phyloP scores from a whole-genome alignment of 164 flowering plant genomes.

The Brasenia schreberi region DNA sequence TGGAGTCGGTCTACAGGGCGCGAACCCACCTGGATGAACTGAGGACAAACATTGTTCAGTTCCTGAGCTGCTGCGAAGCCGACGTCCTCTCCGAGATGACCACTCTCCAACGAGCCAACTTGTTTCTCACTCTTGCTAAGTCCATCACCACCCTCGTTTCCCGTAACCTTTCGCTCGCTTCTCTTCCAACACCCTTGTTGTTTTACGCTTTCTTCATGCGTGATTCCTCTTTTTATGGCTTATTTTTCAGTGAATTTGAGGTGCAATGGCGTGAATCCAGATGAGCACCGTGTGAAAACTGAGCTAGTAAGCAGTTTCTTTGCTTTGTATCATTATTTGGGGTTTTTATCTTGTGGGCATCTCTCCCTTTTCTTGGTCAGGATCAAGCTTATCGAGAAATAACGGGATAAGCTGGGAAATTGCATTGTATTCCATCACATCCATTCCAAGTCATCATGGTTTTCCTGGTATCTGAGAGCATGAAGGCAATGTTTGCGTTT shows the following conservation, averaged over 20 bases:
- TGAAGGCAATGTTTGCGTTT: background rate
- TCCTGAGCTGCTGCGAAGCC: slow-evolving; percentile 37
- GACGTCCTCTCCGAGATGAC: slow-evolving; percentile 42
- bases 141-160: slow-evolving; percentile 23
- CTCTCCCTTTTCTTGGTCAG: background rate
- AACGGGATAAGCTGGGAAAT: no score
- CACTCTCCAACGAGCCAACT: slow-evolving; percentile 65
- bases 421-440: background rate
- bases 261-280: slow-evolving; percentile 62
- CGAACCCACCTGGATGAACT: slow-evolving; percentile 32
- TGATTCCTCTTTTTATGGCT: slow-evolving; percentile 1
- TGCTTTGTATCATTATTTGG: background rate
- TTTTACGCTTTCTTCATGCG: background rate
- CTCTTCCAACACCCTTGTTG: background rate
- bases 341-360: background rate
- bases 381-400: no score
- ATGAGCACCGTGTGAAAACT: slow-evolving; percentile 62
- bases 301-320: slow-evolving; percentile 49
- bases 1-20: slow-evolving; percentile 40
- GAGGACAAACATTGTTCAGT: slow-evolving; percentile 25
- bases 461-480: background rate
- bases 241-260: slow-evolving; percentile 58
- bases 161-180: background rate
- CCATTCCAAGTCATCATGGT: background rate
- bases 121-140: slow-evolving; percentile 49